Evolutionary conservation across 768 basidiomycete genomes (phyloP), one percentile per base, ranked within the genome.

Genomic region (Russula compacta): DNA sequence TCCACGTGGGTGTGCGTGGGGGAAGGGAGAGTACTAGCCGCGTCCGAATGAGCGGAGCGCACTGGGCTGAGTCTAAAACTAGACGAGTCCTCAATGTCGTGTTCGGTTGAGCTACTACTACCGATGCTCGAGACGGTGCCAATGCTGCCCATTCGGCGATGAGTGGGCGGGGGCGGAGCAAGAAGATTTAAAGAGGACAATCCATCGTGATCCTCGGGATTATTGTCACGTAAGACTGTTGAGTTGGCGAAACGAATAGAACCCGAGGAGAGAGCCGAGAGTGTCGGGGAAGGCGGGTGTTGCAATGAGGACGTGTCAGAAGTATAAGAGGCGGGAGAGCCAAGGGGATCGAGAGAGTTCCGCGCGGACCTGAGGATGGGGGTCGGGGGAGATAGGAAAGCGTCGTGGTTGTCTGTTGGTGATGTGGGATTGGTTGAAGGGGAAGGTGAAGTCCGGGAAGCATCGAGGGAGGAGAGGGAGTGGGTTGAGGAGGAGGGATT

Each of bases 221-320:
- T 78, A 67, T 90, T 91, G 46, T 85, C 81, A 40, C 90, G 82
- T 50, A 92, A 69, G 4, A 78, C 77, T 4, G 83, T 73, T 7
- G 83, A 75, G 3, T 81, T 79, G 36, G 69, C 71, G 61, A 86
- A 89, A 38, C 83, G 81, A 0, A 81, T 78, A 0, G 82, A 82
- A 3, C 86, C 87, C 15, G 76, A 78, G 15, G 66, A 69, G 36
- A 51, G 64, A 3, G 77, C 81, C 0, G 90, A 89, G 10, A 89
- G 77, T 0, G 89, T 90, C 1, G 89, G 90, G 0, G 89, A 92
- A 0, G 89, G 88, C 0, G 89, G 89, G 0, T 72, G 78, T 24
- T 74, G 73, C 49, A 36, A 15, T 46, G 68, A 40, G 32, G 40
- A 73, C 76, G 48, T 79, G n/a, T 78, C 75, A 0, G 74, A 77